Evolutionary conservation across 2,329 filamentous ascomycete genomes (phyloP).

Genomic region (Epicoccum sorghinum): DNA sequence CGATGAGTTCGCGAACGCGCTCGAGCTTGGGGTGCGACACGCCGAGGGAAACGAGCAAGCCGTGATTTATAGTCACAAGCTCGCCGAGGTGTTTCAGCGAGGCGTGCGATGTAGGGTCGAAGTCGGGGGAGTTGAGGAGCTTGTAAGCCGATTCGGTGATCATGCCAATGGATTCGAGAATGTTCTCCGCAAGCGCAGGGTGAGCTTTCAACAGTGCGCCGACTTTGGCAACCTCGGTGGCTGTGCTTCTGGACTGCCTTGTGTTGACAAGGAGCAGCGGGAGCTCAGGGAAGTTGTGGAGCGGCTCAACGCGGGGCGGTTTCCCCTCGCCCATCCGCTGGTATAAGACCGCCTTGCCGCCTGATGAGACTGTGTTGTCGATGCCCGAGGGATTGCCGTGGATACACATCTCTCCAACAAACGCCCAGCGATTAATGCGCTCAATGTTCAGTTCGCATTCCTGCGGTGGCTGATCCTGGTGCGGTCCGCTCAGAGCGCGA

Average conservation of each 20-base stretch:
- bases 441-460: slow-evolving; percentile 92
- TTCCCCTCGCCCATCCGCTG: slow-evolving; percentile 77
- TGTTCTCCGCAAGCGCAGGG: slow-evolving; percentile 76
- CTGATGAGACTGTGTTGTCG: slow-evolving; percentile 93
- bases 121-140: slow-evolving; percentile 64
- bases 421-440: slow-evolving; percentile 96
- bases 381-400: slow-evolving; percentile 96
- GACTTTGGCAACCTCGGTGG: slow-evolving; percentile 86
- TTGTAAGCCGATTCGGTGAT: slow-evolving; percentile 66
- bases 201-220: slow-evolving; percentile 72
- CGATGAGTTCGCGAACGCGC: slow-evolving; percentile 81
- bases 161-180: slow-evolving; percentile 84
- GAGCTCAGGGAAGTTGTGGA: slow-evolving; percentile 90
- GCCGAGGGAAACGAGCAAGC: slow-evolving; percentile 85
- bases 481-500: slow-evolving; percentile 84
- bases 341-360: slow-evolving; percentile 94
- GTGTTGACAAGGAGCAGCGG: slow-evolving; percentile 91
- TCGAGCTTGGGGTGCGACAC: slow-evolving; percentile 95
- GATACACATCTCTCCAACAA: slow-evolving; percentile 95
- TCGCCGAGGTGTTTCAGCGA: slow-evolving; percentile 79
- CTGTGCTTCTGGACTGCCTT: slow-evolving; percentile 83
- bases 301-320: slow-evolving; percentile 75
- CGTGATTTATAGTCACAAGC: slow-evolving; percentile 92
- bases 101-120: slow-evolving; percentile 68
- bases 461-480: slow-evolving; percentile 85